These are phyloP conservation scores for Massariosphaeria phaeospora DNA, from an alignment of 495 filamentous ascomycete genomes.

Conservation along the genomic window DNA sequence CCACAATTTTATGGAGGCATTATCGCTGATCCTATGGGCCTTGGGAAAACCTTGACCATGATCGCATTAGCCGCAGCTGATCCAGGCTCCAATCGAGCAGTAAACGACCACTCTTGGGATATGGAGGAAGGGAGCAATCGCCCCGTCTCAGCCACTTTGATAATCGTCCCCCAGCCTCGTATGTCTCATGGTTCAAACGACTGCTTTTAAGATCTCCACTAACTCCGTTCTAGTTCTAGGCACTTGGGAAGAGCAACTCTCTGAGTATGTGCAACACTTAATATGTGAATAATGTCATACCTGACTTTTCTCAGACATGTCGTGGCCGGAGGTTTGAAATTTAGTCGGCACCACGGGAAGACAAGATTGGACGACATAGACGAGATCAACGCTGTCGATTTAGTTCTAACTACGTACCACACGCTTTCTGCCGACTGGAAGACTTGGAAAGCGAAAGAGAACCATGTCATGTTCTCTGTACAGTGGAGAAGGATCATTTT, in stretches of 20 bases:
- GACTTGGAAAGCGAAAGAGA: neutral
- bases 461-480: conserved; percentile 3
- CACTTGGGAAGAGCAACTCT: conserved; percentile 17
- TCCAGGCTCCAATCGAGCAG: neutral
- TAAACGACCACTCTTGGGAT: neutral
- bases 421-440: conserved; percentile 11
- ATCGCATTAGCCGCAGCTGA: conserved; percentile 62
- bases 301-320: conserved; percentile 1
- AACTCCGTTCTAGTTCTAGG: conserved; percentile 5
- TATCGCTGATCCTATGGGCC: conserved; percentile 87
- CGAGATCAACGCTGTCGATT: neutral
- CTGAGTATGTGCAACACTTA: neutral
- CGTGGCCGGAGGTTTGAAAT: neutral
- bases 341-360: conserved; percentile 10
- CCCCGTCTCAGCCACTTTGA: conserved; percentile 2
- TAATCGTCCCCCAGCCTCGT: conserved; percentile 19
- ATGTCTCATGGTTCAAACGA: neutral
- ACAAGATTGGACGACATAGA: neutral
- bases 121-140: neutral
- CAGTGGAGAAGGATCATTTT: conserved; percentile 19
- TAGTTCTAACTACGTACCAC: conserved; percentile 22
- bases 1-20: conserved; percentile 57
- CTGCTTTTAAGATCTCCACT: neutral
- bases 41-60: conserved; percentile 88
- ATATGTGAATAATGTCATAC: neutral